phyloP scores from a whole-genome alignment of 352 stramenopile genomes.

The Phytophthora fragariaefolia region DNA sequence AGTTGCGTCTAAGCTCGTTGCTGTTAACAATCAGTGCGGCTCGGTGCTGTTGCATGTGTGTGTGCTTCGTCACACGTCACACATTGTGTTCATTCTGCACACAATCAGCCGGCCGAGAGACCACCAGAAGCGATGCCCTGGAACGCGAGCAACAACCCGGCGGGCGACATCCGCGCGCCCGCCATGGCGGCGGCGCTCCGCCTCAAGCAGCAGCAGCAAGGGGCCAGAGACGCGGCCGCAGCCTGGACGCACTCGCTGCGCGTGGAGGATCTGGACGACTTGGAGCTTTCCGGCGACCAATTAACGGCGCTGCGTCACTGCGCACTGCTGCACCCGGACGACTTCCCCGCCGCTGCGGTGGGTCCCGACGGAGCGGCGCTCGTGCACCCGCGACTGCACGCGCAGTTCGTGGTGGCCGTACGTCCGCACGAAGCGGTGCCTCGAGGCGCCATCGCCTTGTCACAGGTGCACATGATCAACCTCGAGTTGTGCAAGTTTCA shows the following conservation, averaged over 20 bases:
- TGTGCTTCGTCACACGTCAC: slow-evolving; percentile 29
- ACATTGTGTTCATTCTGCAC: slow-evolving; percentile 17
- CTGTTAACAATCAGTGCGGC: too few species aligned
- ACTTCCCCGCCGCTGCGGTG: slow-evolving; percentile 49
- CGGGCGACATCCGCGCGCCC: slow-evolving; percentile 77
- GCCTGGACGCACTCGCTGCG: slow-evolving; percentile 49
- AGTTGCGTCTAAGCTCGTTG: too few species aligned
- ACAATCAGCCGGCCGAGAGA: background rate
- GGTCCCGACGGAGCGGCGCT: slow-evolving; percentile 38
- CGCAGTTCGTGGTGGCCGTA: slow-evolving; percentile 78
- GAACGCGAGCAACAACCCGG: slow-evolving; percentile 88
- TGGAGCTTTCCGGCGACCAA: slow-evolving; percentile 26
- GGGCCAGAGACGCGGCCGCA: slow-evolving; percentile 7
- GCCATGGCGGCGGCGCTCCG: slow-evolving; percentile 64
- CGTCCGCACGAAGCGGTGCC: slow-evolving; percentile 46
- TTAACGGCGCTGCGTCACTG: slow-evolving; percentile 48
- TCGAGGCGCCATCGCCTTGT: slow-evolving; percentile 63
- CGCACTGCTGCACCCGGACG: slow-evolving; percentile 63
- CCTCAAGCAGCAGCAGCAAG: slow-evolving; percentile 55
- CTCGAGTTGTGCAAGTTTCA: slow-evolving; percentile 81
- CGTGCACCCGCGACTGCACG: slow-evolving; percentile 70
- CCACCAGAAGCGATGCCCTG: slow-evolving; percentile 65
- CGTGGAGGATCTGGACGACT: slow-evolving; percentile 51
- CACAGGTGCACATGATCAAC: slow-evolving; percentile 76
- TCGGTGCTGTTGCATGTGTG: too few species aligned